Evolutionary conservation across 148 eudicot genomes (phyloP).

Genomic region (Camellia japonica): DNA sequence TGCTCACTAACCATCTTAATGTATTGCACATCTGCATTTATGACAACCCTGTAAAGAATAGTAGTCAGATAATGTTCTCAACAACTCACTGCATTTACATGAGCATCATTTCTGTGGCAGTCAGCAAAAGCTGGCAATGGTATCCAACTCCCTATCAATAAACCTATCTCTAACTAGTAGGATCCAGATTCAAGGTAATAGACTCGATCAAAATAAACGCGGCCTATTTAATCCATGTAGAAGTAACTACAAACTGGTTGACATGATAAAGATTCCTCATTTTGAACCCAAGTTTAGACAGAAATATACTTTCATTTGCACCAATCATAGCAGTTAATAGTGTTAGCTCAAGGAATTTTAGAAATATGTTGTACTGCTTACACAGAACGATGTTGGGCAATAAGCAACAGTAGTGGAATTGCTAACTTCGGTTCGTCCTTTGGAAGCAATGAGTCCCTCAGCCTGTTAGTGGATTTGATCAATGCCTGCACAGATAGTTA

Average conservation of each 20-base stretch:
- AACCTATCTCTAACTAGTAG: not conserved
- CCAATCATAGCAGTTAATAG: not conserved
- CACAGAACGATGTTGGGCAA: constrained; percentile 97
- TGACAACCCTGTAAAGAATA: constrained; percentile 68
- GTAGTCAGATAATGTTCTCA: not conserved
- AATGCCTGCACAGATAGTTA: constrained; percentile 58
- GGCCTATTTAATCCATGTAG: not conserved
- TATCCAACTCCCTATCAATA: not conserved
- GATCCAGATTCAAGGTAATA: not conserved
- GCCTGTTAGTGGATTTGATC: constrained; percentile 86
- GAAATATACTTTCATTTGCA: not conserved
- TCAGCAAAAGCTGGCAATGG: not conserved
- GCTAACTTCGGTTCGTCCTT: constrained; percentile 96
- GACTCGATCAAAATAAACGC: not conserved
- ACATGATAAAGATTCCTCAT: not conserved
- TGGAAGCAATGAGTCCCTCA: constrained; percentile 85
- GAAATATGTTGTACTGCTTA: constrained; percentile 36
- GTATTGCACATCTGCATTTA: constrained; percentile 76
- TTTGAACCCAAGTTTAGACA: not conserved
- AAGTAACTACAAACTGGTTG: not conserved
- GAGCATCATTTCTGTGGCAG: not conserved
- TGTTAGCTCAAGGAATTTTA: not conserved
- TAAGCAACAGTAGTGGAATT: constrained; percentile 81
- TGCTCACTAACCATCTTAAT: constrained; percentile 97
- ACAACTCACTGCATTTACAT: not conserved